Base-by-base conservation (phyloP, 768 basidiomycete genomes). In the Auriscalpium microsporum region DNA sequence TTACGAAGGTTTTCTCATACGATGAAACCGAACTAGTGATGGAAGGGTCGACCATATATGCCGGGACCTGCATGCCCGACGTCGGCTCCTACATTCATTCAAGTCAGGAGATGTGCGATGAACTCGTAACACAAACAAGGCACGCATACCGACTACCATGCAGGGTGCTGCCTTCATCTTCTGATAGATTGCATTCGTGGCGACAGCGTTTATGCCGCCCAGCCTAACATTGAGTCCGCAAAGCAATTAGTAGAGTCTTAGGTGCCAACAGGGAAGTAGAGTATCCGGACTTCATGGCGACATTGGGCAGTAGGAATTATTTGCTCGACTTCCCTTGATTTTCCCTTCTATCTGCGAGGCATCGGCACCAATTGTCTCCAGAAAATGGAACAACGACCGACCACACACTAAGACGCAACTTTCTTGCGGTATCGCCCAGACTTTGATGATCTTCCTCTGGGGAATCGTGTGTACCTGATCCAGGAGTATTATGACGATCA, bases 51-150 rank as follows among this genome's bases (percentile, higher is more conserved):
- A 9, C 81, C 86, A 17, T 78, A 78, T 0, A 85, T 77, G 8
- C 87, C 87, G 10, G 56, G 52, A 10, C 90, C 87, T 7, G 90
- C 87, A 62, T 92, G 89, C 44, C 90, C 86, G n/a, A 89, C 85
- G 64, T 91, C 88, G 8, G 86, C 89, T 57, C 87, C 67, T 58
- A n/a, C 17, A 33, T 7, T 4, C 4, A 28, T 28, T 28, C 28
- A 28, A 28, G 28, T 28, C 6, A 44, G 36, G 10, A 16, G 17
- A n/a, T 44, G 37, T 14, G 17, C 7, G 2, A 28, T 7, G 4
- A 28, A 28, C 5, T 28, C 28, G 28, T 28, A 28, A 28, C 28
- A 28, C 28, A 9, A 6, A 2, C 13, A 45, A n/a, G 16, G 10
- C 21, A 33, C 16, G 36, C 67, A 60, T 71, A 77, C 88, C 90